A percentile compares a stretch with the other conserved stretches of the same genome.
Evolutionary conservation across 257 asterid genomes (phyloP).

Genomic region (Fraxinus americana): DNA sequence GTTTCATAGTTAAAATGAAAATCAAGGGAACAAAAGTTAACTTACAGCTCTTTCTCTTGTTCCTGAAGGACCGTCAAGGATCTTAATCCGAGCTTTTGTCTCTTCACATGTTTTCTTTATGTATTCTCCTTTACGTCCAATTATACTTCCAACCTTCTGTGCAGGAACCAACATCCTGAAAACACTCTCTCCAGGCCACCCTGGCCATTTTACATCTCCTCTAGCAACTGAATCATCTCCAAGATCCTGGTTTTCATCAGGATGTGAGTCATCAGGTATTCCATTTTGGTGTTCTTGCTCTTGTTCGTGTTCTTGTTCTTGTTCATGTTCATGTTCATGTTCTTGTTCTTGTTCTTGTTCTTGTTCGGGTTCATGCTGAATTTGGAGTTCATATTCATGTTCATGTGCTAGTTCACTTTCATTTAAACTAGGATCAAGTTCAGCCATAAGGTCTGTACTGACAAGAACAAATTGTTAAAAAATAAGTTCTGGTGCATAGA

Average conservation of each 20-base stretch:
- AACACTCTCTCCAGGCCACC: conserved; percentile 98
- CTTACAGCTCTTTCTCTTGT: conserved; percentile 95
- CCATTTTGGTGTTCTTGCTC: conserved; percentile 32
- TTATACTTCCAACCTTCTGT: conserved; percentile 95
- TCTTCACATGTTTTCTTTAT: conserved; percentile 94
- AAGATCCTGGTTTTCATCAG: conserved; percentile 52
- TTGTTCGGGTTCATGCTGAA: conserved; percentile 15
- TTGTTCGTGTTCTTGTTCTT: conserved; percentile 21
- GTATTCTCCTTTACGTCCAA: conserved; percentile 98
- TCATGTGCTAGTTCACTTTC: conserved; percentile 32
- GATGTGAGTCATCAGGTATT: conserved; percentile 36
- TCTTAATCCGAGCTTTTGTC: conserved; percentile 92
- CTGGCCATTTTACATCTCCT: conserved; percentile 88
- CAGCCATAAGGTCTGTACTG: conserved; percentile 51
- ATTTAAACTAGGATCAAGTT: conserved; percentile 41
- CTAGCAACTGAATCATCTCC: conserved; percentile 46
- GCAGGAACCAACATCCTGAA: conserved; percentile 94
- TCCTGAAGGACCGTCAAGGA: conserved; percentile 98
- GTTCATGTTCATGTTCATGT: conserved; percentile 19
- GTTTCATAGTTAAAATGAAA: conserved; percentile 12
- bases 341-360: conserved; percentile 22
- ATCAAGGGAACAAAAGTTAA: conserved; percentile 25
- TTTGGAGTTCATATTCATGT: conserved; percentile 31
- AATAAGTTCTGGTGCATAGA: conserved; percentile 12
- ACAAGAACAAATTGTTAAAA: conserved; percentile 13